Evolutionary conservation across 306 rosid species (phyloP).

Genomic region (Gynostemma pentaphyllum): DNA sequence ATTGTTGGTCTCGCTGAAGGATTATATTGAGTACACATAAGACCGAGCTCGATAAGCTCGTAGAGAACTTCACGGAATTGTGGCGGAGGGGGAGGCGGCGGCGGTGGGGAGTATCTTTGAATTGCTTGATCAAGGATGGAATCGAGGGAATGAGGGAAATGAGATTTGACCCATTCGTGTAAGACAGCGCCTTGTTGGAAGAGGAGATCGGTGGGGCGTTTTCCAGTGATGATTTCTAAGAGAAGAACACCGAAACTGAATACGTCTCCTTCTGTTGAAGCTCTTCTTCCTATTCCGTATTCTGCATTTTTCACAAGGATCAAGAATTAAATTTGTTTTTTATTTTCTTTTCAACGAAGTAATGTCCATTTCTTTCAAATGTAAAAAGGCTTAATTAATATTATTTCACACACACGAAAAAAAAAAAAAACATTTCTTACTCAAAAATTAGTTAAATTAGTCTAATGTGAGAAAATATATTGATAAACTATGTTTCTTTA

Average conservation of each 20-base stretch:
- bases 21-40: slow-evolving; percentile 68
- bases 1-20: slow-evolving; percentile 73
- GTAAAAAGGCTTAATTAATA: no score
- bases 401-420: no score
- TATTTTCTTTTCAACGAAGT: no score
- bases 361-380: no score
- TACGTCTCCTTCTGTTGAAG: slow-evolving; percentile 74
- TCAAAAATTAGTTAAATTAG: no score
- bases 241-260: slow-evolving; percentile 74
- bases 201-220: slow-evolving; percentile 57
- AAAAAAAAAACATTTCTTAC: no score
- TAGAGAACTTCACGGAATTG: slow-evolving; percentile 33
- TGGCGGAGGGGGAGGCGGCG: slow-evolving; percentile 13
- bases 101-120: slow-evolving; percentile 24
- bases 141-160: slow-evolving; percentile 40
- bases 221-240: slow-evolving; percentile 64
- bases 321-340: no score
- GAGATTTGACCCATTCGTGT: slow-evolving; percentile 73
- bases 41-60: slow-evolving; percentile 70
- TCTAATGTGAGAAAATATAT: no score
- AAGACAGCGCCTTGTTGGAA: slow-evolving; percentile 59
- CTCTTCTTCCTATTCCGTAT: slow-evolving; percentile 72
- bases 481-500: no score
- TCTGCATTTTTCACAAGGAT: slow-evolving; percentile 29
- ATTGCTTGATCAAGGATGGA: slow-evolving; percentile 44